Base-by-base conservation (phyloP, 331 rosid genomes). In the Quercus lobata region DNA sequence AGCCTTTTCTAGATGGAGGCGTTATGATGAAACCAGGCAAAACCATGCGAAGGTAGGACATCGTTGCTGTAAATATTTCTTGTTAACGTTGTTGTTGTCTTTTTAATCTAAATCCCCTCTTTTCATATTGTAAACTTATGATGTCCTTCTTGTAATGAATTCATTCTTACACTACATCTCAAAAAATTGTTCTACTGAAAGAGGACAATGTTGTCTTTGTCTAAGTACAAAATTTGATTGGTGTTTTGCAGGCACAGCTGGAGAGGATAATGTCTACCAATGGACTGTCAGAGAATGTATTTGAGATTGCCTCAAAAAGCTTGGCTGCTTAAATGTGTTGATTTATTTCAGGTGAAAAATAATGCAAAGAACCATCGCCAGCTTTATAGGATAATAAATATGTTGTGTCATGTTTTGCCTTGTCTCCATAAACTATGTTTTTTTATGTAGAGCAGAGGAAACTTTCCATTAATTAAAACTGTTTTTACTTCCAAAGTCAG, bases 231-330 rank as follows among this genome's bases (percentile, higher is more conserved):
- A 56, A 46, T 15, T 11, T 18, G 24, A 30, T 9, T 58, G 57
- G 49, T 76, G 76, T 81, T 53, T 84, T 93, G 81, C 97, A 96
- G 99, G 99, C 94, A 46, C 93, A 96, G 87, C 88, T 96, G 87
- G 93, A 96, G 93, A 88, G 66, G 87, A 96, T 96, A 70, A 58
- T 96, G 95, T 87, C 97, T 25, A 55, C 81, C 75, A 93, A 96
- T 84, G 98, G 93, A 74, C 84, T 96, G 58, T 96, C 99, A 3
- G 98, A 91, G 85, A 96, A 96, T 37, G 98, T 96, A 71, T 96
- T 82, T 72, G 99, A 96, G 89, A 96, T 96, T 62, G 99, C 97
- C 35, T 93, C 99, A 6, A 96, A 96, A 87, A 96, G 99, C 86
- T 92, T 92, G 76, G 93, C 97, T 69, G 90, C 91, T 81, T 94